A percentile compares a stretch with the other conserved stretches of the same genome.
phyloP scores from a whole-genome alignment of 768 basidiomycete species.

The Lentinula raphanica region DNA sequence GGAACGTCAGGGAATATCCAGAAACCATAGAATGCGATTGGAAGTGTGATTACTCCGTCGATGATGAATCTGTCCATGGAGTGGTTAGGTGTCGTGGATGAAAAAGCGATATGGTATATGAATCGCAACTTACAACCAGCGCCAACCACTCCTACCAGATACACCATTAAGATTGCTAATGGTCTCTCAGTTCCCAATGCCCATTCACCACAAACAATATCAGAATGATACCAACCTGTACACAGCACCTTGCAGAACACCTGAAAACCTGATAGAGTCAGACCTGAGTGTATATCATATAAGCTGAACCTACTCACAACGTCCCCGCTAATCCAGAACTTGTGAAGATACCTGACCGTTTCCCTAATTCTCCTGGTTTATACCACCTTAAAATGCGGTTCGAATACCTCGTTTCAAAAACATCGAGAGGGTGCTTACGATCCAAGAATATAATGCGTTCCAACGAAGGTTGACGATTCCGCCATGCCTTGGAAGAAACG shows the following conservation, averaged over 20 bases:
- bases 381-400: constrained; percentile 47
- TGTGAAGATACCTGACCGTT: constrained; percentile 69
- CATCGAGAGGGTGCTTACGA: constrained; percentile 41
- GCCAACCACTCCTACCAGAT: constrained; percentile 57
- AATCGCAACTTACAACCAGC: constrained; percentile 48
- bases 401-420: background rate
- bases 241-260: constrained; percentile 58
- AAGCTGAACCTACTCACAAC: constrained; percentile 34
- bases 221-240: constrained; percentile 37
- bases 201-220: background rate
- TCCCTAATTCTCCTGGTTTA: constrained; percentile 63
- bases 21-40: constrained; percentile 69
- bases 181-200: background rate
- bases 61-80: constrained; percentile 55
- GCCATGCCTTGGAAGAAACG: constrained; percentile 70
- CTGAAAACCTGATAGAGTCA: constrained; percentile 45
- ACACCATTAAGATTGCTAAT: constrained; percentile 47
- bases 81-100: too few relatives aligned
- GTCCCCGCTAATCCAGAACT: constrained; percentile 58
- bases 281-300: background rate
- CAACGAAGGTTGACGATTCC: constrained; percentile 74
- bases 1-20: constrained; percentile 71
- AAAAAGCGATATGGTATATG: too few relatives aligned
- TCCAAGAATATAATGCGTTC: constrained; percentile 68
- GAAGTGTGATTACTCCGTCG: constrained; percentile 66